phyloP scores from a whole-genome alignment of 2,329 filamentous ascomycete genomes.

The Fusarium camptoceras region DNA sequence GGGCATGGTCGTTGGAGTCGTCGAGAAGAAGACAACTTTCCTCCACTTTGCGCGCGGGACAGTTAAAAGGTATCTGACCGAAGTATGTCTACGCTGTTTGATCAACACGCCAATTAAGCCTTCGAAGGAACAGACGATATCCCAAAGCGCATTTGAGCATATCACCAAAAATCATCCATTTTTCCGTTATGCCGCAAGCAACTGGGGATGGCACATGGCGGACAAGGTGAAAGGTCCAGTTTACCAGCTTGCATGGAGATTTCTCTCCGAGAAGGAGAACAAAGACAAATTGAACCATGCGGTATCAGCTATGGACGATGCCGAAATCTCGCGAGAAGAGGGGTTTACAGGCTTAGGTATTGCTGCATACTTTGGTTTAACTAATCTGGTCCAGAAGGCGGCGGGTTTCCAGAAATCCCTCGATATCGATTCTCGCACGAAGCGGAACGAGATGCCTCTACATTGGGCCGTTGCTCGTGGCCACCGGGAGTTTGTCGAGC shows the following conservation, averaged over 20 bases:
- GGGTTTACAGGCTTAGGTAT: background rate
- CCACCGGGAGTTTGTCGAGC: background rate
- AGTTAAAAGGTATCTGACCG: background rate
- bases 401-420: background rate
- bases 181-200: background rate
- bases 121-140: background rate
- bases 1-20: background rate
- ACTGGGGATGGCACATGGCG: background rate
- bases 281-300: background rate
- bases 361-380: background rate
- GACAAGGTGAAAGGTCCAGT: background rate
- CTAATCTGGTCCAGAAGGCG: background rate
- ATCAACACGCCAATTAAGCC: background rate
- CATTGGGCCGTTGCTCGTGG: background rate
- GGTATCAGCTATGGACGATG: background rate
- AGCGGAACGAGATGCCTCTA: background rate
- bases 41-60: background rate
- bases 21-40: background rate
- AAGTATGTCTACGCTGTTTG: background rate
- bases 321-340: background rate
- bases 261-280: background rate
- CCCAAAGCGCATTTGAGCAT: background rate
- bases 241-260: background rate
- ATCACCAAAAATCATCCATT: background rate
- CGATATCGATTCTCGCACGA: background rate